These are phyloP conservation scores for Psilocybe subaeruginosa DNA, from an alignment of 768 basidiomycete species.

Conservation along the genomic window DNA sequence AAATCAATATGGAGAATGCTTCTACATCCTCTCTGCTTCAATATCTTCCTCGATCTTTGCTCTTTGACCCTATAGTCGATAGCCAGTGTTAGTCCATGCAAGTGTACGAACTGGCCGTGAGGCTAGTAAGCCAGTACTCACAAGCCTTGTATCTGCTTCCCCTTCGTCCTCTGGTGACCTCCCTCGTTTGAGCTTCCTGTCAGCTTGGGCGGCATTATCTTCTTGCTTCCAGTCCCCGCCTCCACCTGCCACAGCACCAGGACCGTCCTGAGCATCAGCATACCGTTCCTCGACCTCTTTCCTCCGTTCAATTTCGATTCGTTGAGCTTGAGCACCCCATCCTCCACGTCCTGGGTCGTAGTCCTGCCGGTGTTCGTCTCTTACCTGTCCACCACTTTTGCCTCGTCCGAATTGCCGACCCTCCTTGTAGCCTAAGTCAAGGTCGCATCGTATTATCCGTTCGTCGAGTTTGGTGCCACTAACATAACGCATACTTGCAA, in stretches of 20 bases:
- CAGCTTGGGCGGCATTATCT: slow-evolving; percentile 38
- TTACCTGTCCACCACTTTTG: slow-evolving; percentile 95
- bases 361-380: slow-evolving; percentile 96
- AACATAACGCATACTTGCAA: slow-evolving; percentile 91
- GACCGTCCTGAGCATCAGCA: slow-evolving; percentile 76
- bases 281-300: slow-evolving; percentile 88
- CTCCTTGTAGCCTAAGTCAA: slow-evolving; percentile 96
- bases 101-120: not conserved
- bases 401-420: slow-evolving; percentile 97
- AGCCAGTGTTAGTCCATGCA: slow-evolving; percentile 4
- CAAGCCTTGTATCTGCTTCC: slow-evolving; percentile 49
- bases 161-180: slow-evolving; percentile 82
- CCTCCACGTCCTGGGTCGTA: slow-evolving; percentile 96
- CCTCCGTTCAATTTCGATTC: slow-evolving; percentile 71
- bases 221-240: slow-evolving; percentile 86
- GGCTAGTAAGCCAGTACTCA: slow-evolving; percentile 31
- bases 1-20: slow-evolving; percentile 1
- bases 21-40: slow-evolving; percentile 73
- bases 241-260: slow-evolving; percentile 80
- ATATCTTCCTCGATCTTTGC: slow-evolving; percentile 65
- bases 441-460: slow-evolving; percentile 95
- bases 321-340: slow-evolving; percentile 89
- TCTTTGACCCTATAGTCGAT: slow-evolving; percentile 51
- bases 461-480: slow-evolving; percentile 99
- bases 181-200: slow-evolving; percentile 61